Evolutionary conservation across 148 eudicot species (phyloP), one percentile per base, ranked within the genome.

Genomic region (Cornus kousa): DNA sequence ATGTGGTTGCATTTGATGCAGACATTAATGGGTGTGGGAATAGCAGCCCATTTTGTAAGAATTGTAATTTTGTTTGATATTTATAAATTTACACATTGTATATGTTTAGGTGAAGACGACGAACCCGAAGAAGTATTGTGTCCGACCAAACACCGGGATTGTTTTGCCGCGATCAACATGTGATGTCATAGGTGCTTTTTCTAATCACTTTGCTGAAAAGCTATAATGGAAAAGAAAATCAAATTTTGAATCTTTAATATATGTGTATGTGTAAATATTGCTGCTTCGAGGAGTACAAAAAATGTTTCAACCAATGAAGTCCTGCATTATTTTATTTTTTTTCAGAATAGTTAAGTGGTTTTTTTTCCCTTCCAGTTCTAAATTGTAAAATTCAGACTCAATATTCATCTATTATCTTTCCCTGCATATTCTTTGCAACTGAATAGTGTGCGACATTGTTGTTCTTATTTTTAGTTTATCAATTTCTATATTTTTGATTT

Each of bases 61-160:
- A 62, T 4, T 53, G 14, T 62, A 17, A 20, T 20, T 13, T 62
- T 19, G 8, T 62, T 62, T 7, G 23, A 62, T n/a, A 5, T 57
- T 5, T 62, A 62, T 13, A n/a, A 62, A 17, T 62, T 3, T 3
- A 57, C 9, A 62, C 17, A 17, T 62, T 20, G 66, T 71, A 5
- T 17, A 28, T 79, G 72, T 71, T 46, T 60, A 89, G 97, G 94
- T 93, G 60, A 93, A 91, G 85, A 93, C 97, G 0, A 93, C 97
- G 43, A 93, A 93, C 83, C 97, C 97, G 3, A 93, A 89, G 90
- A 93, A 93, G 82, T 93, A 93, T 65, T 91, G 93, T 48, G 97
- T 91, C 86, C 90, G 97, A 48, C 97, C 97, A 0, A 93, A 93
- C 73, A 90, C 92, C 4, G 95, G 97, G 40, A 74, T 93, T 48